Conservation (phyloP, 129 eudicot species). For the Dittrichia graveolens region DNA sequence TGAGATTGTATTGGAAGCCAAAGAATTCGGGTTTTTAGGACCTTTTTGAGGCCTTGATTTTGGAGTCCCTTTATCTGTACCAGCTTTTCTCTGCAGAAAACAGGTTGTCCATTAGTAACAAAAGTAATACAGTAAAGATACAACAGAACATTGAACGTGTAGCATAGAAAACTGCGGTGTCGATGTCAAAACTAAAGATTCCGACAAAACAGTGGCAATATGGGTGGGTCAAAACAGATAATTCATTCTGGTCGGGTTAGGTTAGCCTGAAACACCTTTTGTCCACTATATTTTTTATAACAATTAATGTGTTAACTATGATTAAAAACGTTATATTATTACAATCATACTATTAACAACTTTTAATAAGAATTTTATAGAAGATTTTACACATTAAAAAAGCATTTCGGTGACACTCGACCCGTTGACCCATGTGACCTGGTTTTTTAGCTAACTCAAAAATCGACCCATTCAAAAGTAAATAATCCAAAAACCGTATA, state of each 20-base stretch:
- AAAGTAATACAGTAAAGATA: background rate
- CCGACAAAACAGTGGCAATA: too few relatives aligned
- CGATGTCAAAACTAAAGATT: background rate
- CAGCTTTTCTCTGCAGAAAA: slow-evolving; percentile 57
- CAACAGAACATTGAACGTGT: background rate
- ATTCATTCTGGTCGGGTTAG: too few relatives aligned
- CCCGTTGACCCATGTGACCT: background rate
- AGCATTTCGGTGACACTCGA: background rate
- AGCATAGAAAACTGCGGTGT: background rate
- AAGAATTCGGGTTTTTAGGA: slow-evolving; percentile 40
- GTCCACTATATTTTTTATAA: background rate
- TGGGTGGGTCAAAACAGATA: too few relatives aligned
- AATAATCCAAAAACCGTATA: background rate
- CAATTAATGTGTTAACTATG: background rate
- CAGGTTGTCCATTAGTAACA: background rate
- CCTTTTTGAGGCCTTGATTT: slow-evolving; percentile 60
- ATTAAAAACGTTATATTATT: background rate
- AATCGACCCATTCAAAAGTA: background rate
- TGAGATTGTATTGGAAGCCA: slow-evolving; percentile 35
- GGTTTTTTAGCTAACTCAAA: background rate
- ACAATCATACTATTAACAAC: background rate
- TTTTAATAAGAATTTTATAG: background rate
- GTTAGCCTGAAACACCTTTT: too few relatives aligned
- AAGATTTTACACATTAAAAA: background rate
- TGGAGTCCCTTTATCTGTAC: slow-evolving; percentile 47